Percentiles rank a stretch among this genome's conserved stretches.
phyloP scores from a whole-genome alignment of 148 eudicot genomes.

The Silene uniflora region DNA sequence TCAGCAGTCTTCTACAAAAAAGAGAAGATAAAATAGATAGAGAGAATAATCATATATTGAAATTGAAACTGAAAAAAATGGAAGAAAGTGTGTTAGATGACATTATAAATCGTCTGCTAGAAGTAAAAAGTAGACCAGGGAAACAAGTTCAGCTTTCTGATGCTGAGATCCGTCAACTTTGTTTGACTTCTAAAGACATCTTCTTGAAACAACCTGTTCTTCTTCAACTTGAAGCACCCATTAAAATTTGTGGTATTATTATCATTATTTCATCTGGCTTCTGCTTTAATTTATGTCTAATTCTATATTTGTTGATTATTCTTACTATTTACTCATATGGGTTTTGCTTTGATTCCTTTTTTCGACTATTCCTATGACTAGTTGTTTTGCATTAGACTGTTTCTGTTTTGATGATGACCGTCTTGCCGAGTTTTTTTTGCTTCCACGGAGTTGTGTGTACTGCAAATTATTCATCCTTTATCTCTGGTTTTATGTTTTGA shows the following conservation, averaged over 20 bases:
- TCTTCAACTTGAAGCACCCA: conserved; percentile 83
- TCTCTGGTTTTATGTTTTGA: neutral
- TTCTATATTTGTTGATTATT: neutral
- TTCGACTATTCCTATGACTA: neutral
- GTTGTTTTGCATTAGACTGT: neutral
- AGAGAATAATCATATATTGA: too few species aligned
- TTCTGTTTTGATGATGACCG: neutral
- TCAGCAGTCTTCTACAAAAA: neutral
- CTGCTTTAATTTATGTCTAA: neutral
- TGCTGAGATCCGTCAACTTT: conserved; percentile 85
- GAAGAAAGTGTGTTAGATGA: conserved; percentile 52
- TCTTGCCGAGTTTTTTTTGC: neutral
- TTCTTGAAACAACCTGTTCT: conserved; percentile 79
- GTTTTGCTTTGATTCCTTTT: conserved; percentile 11
- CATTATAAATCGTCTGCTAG: conserved; percentile 59
- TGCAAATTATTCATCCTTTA: neutral
- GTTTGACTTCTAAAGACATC: conserved; percentile 57
- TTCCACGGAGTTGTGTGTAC: neutral
- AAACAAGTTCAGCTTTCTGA: conserved; percentile 84
- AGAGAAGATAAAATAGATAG: too few species aligned
- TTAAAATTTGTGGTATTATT: conserved; percentile 74
- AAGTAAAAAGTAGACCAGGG: conserved; percentile 56
- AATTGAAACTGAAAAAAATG: conserved; percentile 28
- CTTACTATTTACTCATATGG: neutral
- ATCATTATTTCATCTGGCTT: conserved; percentile 7